Evolutionary conservation across 257 asterid genomes (phyloP).

Genomic region (Forsythia suspensa): DNA sequence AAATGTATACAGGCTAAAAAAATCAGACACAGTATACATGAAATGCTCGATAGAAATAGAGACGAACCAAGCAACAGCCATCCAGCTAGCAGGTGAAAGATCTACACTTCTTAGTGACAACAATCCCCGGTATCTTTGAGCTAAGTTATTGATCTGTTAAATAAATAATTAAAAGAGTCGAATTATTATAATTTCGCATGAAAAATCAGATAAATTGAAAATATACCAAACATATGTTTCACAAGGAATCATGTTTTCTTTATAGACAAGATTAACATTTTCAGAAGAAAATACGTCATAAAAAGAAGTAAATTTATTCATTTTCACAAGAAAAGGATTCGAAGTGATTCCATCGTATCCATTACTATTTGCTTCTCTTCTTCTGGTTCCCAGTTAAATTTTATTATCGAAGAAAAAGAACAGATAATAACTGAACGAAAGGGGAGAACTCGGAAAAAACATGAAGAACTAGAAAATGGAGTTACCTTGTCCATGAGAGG

Average conservation of each 20-base stretch:
- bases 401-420: no score
- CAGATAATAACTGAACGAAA: neutral
- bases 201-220: neutral
- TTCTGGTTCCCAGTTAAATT: slow-evolving; percentile 9
- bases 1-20: neutral
- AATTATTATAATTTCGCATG: neutral
- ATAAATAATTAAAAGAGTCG: slow-evolving; percentile 4
- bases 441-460: neutral
- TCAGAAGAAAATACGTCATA: slow-evolving; percentile 5
- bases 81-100: slow-evolving; percentile 93
- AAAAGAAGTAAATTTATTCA: slow-evolving; percentile 12
- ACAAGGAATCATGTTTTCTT: slow-evolving; percentile 4
- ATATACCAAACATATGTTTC: slow-evolving; percentile 7
- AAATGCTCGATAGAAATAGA: neutral
- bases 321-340: slow-evolving; percentile 18
- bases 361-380: slow-evolving; percentile 22
- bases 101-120: slow-evolving; percentile 68
- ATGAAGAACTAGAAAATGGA: neutral
- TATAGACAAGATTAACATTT: slow-evolving; percentile 23
- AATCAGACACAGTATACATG: neutral
- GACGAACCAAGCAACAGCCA: slow-evolving; percentile 80
- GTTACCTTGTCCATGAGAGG: slow-evolving; percentile 72
- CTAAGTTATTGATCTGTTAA: slow-evolving; percentile 50
- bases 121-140: slow-evolving; percentile 59
- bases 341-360: slow-evolving; percentile 28